Conservation (phyloP, 2,329 filamentous ascomycete species). For the Lecanosticta acicola region DNA sequence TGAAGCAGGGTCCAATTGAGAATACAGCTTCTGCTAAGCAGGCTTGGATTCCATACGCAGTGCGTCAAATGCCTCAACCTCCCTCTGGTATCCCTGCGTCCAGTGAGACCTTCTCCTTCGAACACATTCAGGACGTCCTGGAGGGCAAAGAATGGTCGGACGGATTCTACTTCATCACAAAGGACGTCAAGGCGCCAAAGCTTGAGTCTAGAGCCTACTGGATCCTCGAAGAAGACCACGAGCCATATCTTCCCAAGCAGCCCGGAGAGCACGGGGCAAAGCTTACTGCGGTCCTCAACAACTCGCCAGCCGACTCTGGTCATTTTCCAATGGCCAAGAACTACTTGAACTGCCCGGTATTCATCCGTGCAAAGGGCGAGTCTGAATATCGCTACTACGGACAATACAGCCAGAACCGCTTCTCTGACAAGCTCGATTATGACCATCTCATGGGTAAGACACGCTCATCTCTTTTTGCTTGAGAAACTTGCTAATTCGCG, state of each 20-base stretch:
- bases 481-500: too few relatives aligned
- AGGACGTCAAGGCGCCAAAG: background rate
- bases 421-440: conserved; percentile 41
- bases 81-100: conserved; percentile 9
- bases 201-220: conserved; percentile 34
- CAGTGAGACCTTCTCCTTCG: conserved; percentile 33
- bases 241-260: conserved; percentile 39
- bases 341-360: conserved; percentile 39
- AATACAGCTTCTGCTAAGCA: background rate
- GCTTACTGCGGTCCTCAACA: conserved; percentile 43
- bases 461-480: too few relatives aligned
- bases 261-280: conserved; percentile 44
- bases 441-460: conserved; percentile 31
- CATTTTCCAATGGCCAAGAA: conserved; percentile 19
- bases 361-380: conserved; percentile 29
- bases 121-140: conserved; percentile 36
- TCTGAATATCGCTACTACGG: conserved; percentile 41
- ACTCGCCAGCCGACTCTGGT: conserved; percentile 26
- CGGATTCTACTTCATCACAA: conserved; percentile 34
- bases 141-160: conserved; percentile 38
- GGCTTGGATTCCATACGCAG: conserved; percentile 36
- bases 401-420: conserved; percentile 42
- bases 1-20: background rate
- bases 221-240: conserved; percentile 33
- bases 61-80: conserved; percentile 30